These are phyloP conservation scores for Clavulina sp. DNA, from an alignment of 768 basidiomycete species.

Conservation along the genomic window DNA sequence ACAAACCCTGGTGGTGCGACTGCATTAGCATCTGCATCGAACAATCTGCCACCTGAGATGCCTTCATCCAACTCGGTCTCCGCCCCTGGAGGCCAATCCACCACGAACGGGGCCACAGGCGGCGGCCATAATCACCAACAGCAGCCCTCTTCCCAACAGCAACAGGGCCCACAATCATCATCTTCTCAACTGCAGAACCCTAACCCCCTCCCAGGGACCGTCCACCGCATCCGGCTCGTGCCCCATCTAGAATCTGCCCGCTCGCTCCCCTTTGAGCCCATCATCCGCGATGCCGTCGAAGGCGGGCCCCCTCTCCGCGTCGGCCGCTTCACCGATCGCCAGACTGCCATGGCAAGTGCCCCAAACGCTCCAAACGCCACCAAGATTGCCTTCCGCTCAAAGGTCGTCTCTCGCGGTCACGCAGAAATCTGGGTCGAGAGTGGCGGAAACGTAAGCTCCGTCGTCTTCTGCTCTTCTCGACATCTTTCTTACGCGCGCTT, in stretches of 20 bases:
- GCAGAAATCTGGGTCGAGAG: constrained; percentile 76
- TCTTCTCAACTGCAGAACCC: not conserved
- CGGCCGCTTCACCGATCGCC: constrained; percentile 82
- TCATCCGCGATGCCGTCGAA: constrained; percentile 64
- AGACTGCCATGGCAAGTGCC: constrained; percentile 38
- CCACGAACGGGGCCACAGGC: not conserved
- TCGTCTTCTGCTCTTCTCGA: not conserved
- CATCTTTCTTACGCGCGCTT: not conserved
- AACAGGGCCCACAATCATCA: not conserved
- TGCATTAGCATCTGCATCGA: too few species aligned
- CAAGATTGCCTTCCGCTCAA: constrained; percentile 87
- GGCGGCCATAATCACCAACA: not conserved
- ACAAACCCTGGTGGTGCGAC: too few species aligned
- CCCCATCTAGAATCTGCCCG: constrained; percentile 86
- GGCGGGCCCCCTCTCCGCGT: constrained; percentile 62
- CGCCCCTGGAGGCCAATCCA: not conserved
- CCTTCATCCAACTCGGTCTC: too few species aligned
- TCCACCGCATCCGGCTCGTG: constrained; percentile 79
- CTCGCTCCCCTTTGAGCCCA: constrained; percentile 82
- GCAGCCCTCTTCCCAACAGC: not conserved
- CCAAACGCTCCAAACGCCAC: constrained; percentile 53
- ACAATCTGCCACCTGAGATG: too few species aligned
- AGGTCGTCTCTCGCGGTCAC: constrained; percentile 87
- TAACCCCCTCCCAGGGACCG: constrained; percentile 12
- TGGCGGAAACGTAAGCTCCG: constrained; percentile 21